Evolutionary conservation across 2,329 filamentous ascomycete species (phyloP).

Genomic region (Dothistroma septosporum): DNA sequence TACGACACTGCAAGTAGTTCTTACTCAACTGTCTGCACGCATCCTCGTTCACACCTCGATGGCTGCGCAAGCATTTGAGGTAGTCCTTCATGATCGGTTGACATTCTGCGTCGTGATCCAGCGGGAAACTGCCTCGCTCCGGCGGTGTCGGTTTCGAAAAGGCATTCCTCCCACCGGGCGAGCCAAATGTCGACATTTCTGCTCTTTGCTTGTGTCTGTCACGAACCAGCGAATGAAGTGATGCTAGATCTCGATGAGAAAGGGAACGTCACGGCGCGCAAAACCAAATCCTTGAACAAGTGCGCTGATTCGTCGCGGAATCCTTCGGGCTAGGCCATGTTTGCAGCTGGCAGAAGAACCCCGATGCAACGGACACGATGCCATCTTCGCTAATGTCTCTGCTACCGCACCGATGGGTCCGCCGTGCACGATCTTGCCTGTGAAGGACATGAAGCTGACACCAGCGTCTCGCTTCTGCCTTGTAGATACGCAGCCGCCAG

Average conservation of each 20-base stretch:
- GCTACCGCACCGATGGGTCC: neutral
- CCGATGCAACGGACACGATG: constrained; percentile 1
- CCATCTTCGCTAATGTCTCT: constrained; percentile 1
- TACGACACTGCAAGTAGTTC: constrained; percentile 82
- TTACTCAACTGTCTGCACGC: constrained; percentile 84
- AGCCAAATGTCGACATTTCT: constrained; percentile 56
- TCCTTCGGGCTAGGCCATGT: neutral
- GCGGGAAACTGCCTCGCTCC: constrained; percentile 89
- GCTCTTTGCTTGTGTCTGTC: neutral
- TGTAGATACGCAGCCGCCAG: neutral
- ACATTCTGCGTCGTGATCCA: constrained; percentile 96
- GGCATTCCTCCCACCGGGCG: constrained; percentile 57
- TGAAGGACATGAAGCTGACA: neutral
- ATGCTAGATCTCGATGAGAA: neutral
- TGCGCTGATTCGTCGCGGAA: neutral
- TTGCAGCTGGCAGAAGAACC: neutral
- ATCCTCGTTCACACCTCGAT: constrained; percentile 77
- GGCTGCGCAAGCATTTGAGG: constrained; percentile 78
- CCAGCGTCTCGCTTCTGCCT: neutral
- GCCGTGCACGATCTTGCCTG: neutral
- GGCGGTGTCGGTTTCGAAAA: constrained; percentile 71
- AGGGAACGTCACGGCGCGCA: neutral
- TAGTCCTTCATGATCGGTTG: constrained; percentile 83
- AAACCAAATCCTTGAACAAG: neutral
- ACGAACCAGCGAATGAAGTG: neutral